Conservation (phyloP, 2,329 filamentous ascomycete genomes). For the Fusarium sacchari region DNA sequence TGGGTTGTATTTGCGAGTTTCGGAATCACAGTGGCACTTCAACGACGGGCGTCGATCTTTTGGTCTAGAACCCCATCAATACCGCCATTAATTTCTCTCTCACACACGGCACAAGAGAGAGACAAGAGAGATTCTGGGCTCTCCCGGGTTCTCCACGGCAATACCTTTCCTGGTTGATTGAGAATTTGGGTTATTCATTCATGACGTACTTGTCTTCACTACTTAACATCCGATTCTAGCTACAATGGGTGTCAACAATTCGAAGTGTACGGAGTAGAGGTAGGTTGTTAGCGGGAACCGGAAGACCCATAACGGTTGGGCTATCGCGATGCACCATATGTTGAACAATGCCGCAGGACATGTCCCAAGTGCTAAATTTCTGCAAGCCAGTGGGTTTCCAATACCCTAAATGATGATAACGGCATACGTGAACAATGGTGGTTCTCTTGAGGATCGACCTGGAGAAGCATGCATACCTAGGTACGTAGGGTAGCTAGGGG, state of each 20-base stretch:
- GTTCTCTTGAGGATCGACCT: not conserved
- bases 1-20: slow-evolving; percentile 13
- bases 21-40: not conserved
- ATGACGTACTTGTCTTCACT: not conserved
- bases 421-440: not conserved
- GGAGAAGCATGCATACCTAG: not conserved
- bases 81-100: not conserved
- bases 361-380: not conserved
- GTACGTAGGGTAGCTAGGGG: too few species aligned
- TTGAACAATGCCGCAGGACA: not conserved
- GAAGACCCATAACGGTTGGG: not conserved
- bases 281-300: not conserved
- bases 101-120: not conserved
- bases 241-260: not conserved
- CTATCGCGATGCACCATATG: not conserved
- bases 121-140: not conserved
- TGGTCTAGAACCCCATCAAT: slow-evolving; percentile 24
- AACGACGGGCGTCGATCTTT: slow-evolving; percentile 24
- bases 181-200: not conserved
- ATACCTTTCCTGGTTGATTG: not conserved
- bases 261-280: too few species aligned
- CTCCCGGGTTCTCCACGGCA: not conserved
- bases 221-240: not conserved
- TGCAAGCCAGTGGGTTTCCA: not conserved
- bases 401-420: not conserved